Conservation (phyloP, 345 rosid species). For the Geranium brycei region DNA sequence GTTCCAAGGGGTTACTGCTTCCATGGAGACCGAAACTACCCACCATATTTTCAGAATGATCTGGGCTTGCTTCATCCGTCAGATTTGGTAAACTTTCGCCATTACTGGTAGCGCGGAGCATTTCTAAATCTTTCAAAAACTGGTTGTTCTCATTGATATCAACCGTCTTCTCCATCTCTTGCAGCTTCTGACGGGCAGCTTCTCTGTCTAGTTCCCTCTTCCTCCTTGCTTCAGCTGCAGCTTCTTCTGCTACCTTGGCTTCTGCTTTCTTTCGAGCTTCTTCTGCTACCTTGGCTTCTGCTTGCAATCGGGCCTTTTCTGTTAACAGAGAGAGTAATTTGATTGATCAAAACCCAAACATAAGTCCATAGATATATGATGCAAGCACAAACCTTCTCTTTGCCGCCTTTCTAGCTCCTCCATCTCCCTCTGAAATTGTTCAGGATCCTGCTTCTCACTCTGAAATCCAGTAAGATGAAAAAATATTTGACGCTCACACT, state of each 20-base stretch:
- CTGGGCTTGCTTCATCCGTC: slow-evolving; percentile 47
- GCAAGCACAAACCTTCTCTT: slow-evolving; percentile 45
- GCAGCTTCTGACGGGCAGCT: slow-evolving; percentile 77
- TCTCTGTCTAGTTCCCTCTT: slow-evolving; percentile 75
- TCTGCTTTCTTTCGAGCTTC: too few relatives aligned
- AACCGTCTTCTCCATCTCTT: slow-evolving; percentile 82
- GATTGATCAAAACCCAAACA: neutral
- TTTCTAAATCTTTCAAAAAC: slow-evolving; percentile 74
- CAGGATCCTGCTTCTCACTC: slow-evolving; percentile 74
- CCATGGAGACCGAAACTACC: slow-evolving; percentile 67
- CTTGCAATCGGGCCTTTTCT: slow-evolving; percentile 72
- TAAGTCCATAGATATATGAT: slow-evolving; percentile 2
- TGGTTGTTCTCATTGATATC: slow-evolving; percentile 66
- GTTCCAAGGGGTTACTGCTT: slow-evolving; percentile 60
- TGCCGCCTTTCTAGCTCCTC: slow-evolving; percentile 70
- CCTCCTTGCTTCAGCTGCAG: slow-evolving; percentile 64
- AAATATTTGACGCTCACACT: too few relatives aligned
- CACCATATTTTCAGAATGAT: slow-evolving; percentile 17
- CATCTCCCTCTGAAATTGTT: slow-evolving; percentile 50
- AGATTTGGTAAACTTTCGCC: slow-evolving; percentile 32
- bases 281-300: slow-evolving; percentile 77
- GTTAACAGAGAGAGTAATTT: slow-evolving; percentile 6
- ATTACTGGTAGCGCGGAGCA: slow-evolving; percentile 36
- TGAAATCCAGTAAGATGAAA: slow-evolving; percentile 9
- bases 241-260: too few relatives aligned